These are phyloP conservation scores for Penicillium sp. DNA, from an alignment of 2,329 filamentous ascomycete species.

Conservation along the genomic window DNA sequence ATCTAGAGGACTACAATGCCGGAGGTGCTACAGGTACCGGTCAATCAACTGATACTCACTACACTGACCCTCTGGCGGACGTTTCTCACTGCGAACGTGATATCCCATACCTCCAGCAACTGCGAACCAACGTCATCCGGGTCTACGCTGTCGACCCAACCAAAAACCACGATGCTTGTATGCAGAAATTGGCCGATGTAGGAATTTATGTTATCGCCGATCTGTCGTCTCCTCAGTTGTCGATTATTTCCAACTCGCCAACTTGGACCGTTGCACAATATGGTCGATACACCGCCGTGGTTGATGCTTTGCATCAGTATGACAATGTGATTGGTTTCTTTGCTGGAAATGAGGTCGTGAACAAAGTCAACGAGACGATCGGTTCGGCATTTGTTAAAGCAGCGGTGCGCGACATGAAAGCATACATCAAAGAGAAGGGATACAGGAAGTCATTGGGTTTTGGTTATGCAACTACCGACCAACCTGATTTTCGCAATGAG, in stretches of 20 bases:
- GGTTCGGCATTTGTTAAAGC: conserved; percentile 92
- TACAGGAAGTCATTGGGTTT: conserved; percentile 74
- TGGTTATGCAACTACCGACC: conserved; percentile 59
- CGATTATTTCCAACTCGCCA: conserved; percentile 79
- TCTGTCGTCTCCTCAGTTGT: conserved; percentile 73
- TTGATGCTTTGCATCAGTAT: conserved; percentile 77
- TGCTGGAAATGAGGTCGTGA: conserved; percentile 93
- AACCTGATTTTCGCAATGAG: conserved; percentile 67
- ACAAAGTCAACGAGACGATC: conserved; percentile 78
- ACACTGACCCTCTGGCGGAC: conserved; percentile 79
- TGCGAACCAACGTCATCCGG: conserved; percentile 86
- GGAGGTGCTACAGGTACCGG: conserved; percentile 3
- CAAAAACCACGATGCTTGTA: conserved; percentile 74
- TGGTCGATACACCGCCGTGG: conserved; percentile 74
- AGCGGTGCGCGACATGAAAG: conserved; percentile 89
- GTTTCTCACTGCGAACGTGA: conserved; percentile 72
- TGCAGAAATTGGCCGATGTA: conserved; percentile 73
- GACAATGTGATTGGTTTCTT: conserved; percentile 94
- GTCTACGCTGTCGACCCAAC: conserved; percentile 86
- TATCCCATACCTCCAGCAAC: conserved; percentile 71
- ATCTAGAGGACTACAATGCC: conserved; percentile 6
- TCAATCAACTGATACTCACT: conserved; percentile 53
- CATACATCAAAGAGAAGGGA: conserved; percentile 76
- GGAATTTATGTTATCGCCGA: conserved; percentile 95
- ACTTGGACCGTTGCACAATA: conserved; percentile 76